Percentiles rank a stretch among this genome's conserved stretches.
These are phyloP conservation scores for Lagenaria siceraria DNA, from an alignment of 306 rosid genomes.

Conservation along the genomic window DNA sequence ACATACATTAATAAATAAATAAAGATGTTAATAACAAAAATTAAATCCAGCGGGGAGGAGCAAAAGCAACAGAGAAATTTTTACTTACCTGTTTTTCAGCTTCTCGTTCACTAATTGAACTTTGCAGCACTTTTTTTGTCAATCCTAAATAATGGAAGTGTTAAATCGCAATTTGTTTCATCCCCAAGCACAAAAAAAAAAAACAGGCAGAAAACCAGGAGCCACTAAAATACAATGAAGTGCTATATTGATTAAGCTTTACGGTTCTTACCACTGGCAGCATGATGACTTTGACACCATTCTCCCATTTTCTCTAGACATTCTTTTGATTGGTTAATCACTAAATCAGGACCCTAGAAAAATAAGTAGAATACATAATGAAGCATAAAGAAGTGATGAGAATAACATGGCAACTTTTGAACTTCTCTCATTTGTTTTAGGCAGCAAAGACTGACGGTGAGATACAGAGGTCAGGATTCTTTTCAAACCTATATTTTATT, in stretches of 20 bases:
- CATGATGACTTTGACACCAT: slow-evolving; percentile 93
- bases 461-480: background rate
- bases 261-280: slow-evolving; percentile 68
- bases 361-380: background rate
- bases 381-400: background rate
- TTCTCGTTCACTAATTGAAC: slow-evolving; percentile 64
- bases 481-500: background rate
- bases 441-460: background rate
- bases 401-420: background rate
- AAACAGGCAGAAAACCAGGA: background rate
- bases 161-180: background rate
- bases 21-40: background rate
- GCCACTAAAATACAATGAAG: background rate
- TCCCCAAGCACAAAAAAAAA: background rate
- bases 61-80: background rate
- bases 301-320: slow-evolving; percentile 89
- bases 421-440: background rate
- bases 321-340: slow-evolving; percentile 74
- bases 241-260: slow-evolving; percentile 6
- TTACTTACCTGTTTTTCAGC: slow-evolving; percentile 83
- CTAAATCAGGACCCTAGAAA: slow-evolving; percentile 86
- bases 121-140: slow-evolving; percentile 55
- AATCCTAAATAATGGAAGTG: slow-evolving; percentile 33
- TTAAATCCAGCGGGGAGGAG: background rate
- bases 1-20: background rate